These are phyloP conservation scores for Didymella sp. DNA, from an alignment of 2,329 filamentous ascomycete genomes.

Conservation along the genomic window DNA sequence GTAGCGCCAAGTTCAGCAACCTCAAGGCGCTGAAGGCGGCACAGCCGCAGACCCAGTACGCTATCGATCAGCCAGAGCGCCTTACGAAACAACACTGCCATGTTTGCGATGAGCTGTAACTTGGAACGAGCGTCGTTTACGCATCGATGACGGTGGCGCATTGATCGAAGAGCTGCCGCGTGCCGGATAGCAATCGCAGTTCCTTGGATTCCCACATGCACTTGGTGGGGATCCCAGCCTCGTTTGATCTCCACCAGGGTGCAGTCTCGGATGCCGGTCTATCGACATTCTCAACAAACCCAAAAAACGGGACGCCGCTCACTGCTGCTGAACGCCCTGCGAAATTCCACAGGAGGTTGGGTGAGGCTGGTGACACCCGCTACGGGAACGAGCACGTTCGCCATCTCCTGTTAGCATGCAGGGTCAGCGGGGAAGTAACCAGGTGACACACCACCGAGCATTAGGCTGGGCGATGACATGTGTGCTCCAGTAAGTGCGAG, in stretches of 20 bases:
- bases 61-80: constrained; percentile 9
- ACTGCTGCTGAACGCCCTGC: not conserved
- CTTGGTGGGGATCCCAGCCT: constrained; percentile 16
- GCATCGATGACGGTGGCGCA: constrained; percentile 19
- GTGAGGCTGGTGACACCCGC: constrained; percentile 10
- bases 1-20: constrained; percentile 17
- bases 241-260: constrained; percentile 18
- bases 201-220: constrained; percentile 10
- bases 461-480: constrained; percentile 4
- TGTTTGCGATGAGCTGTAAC: constrained; percentile 8
- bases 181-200: not conserved
- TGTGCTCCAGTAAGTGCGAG: not conserved
- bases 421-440: not conserved
- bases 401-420: constrained; percentile 9
- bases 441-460: constrained; percentile 10
- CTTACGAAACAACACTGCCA: constrained; percentile 14
- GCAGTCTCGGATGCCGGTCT: constrained; percentile 12
- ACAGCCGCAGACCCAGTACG: constrained; percentile 21
- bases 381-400: constrained; percentile 1
- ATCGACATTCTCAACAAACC: constrained; percentile 1
- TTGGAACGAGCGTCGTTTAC: constrained; percentile 13
- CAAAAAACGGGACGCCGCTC: not conserved
- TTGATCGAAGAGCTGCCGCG: constrained; percentile 14
- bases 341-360: not conserved
- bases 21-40: constrained; percentile 32